Percentiles rank a stretch among this genome's conserved stretches.
These are phyloP conservation scores for Debaryomyces fabryi DNA, from an alignment of 1,139 yeast genomes.

Conservation along the genomic window DNA sequence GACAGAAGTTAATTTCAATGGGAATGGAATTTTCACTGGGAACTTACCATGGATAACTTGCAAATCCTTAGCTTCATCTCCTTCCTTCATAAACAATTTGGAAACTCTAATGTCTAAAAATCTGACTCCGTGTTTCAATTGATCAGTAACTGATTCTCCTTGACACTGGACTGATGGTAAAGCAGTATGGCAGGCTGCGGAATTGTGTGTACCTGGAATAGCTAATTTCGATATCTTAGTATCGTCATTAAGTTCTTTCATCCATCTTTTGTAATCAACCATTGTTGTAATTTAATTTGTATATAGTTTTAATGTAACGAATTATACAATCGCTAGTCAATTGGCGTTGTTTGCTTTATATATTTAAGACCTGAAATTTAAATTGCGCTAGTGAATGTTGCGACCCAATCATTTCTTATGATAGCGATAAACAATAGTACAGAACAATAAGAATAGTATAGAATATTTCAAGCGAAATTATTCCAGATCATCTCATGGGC, in stretches of 20 bases:
- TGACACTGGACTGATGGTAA: slow-evolving; percentile 83
- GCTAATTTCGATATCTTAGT: slow-evolving; percentile 55
- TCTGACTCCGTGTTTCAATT: slow-evolving; percentile 71
- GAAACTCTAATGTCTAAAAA: slow-evolving; percentile 73
- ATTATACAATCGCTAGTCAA: background rate
- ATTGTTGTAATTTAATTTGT: slow-evolving; percentile 19
- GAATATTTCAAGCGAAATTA: slow-evolving; percentile 2
- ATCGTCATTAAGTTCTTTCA: slow-evolving; percentile 56
- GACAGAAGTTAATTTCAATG: slow-evolving; percentile 50
- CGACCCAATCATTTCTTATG: slow-evolving; percentile 2
- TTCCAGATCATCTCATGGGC: slow-evolving; percentile 35
- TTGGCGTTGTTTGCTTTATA: background rate
- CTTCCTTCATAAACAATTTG: slow-evolving; percentile 54
- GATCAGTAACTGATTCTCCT: slow-evolving; percentile 60
- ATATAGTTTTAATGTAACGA: background rate
- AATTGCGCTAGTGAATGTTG: slow-evolving; percentile 3
- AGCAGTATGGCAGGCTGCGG: slow-evolving; percentile 75
- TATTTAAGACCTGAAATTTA: background rate
- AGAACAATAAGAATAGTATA: slow-evolving; percentile 2
- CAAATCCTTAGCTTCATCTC: slow-evolving; percentile 54
- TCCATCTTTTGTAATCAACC: slow-evolving; percentile 57
- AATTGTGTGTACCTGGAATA: slow-evolving; percentile 80
- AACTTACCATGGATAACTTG: slow-evolving; percentile 77
- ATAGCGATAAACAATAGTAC: background rate
- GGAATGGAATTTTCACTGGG: slow-evolving; percentile 67